These are phyloP conservation scores for Parathielavia appendiculata DNA, from an alignment of 495 filamentous ascomycete species.

Conservation along the genomic window DNA sequence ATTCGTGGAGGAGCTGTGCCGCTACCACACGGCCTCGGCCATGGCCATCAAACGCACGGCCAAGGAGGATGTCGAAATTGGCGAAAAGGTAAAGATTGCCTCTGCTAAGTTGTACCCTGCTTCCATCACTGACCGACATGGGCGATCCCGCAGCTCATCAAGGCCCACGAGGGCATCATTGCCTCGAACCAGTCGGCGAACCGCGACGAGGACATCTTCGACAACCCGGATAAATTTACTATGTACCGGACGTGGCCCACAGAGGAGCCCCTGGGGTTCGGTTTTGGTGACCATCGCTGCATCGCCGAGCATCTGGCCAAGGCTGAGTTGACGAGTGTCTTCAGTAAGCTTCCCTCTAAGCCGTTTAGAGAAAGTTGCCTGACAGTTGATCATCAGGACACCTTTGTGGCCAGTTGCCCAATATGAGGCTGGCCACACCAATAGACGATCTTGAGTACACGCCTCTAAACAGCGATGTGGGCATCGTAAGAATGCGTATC, in stretches of 20 bases:
- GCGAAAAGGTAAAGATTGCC: slow-evolving; percentile 27
- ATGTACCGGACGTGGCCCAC: slow-evolving; percentile 36
- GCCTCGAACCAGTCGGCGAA: slow-evolving; percentile 45
- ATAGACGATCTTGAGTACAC: slow-evolving; percentile 37
- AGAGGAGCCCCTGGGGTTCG: slow-evolving; percentile 40
- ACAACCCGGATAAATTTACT: slow-evolving; percentile 39
- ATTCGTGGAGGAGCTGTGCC: slow-evolving; percentile 45
- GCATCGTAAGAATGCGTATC: slow-evolving; percentile 36
- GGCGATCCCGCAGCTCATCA: slow-evolving; percentile 26
- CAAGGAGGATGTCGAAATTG: slow-evolving; percentile 41
- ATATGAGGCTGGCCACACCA: slow-evolving; percentile 35
- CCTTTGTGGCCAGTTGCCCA: slow-evolving; percentile 29
- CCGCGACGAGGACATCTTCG: slow-evolving; percentile 43
- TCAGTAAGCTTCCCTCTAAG: slow-evolving; percentile 29
- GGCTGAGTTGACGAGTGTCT: slow-evolving; percentile 35
- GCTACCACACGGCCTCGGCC: slow-evolving; percentile 42
- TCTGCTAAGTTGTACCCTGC: neutral
- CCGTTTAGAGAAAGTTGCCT: neutral
- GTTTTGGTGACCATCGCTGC: slow-evolving; percentile 42
- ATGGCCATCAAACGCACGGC: slow-evolving; percentile 42
- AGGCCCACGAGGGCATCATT: slow-evolving; percentile 42
- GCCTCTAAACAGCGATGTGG: slow-evolving; percentile 35
- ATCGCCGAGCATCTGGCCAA: slow-evolving; percentile 42
- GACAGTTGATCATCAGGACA: slow-evolving; percentile 22
- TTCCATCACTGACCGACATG: neutral